Evolutionary conservation across 441 rosid species (phyloP).

Genomic region (Macaranga tanarius): DNA sequence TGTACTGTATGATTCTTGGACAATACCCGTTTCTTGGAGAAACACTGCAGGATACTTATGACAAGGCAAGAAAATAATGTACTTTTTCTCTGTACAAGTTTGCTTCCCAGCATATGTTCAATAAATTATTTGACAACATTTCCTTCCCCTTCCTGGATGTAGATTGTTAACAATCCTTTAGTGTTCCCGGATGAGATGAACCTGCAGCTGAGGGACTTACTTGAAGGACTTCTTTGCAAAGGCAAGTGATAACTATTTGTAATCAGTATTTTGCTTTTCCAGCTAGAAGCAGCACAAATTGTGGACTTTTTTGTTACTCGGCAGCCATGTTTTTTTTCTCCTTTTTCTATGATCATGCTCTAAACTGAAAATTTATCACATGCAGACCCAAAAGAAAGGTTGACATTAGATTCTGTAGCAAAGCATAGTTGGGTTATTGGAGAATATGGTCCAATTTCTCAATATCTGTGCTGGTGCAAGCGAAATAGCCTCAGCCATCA

Average conservation of each 20-base stretch:
- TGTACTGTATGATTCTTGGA: conserved; percentile 83
- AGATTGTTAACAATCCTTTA: conserved; percentile 81
- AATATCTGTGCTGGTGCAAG: conserved; percentile 77
- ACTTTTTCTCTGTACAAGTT: background rate
- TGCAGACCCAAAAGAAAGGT: conserved; percentile 70
- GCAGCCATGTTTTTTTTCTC: background rate
- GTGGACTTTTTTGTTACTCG: background rate
- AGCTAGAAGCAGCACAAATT: conserved; percentile 3
- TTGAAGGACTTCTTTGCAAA: conserved; percentile 91
- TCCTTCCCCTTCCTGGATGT: conserved; percentile 17
- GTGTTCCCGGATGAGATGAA: conserved; percentile 63
- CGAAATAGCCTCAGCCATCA: conserved; percentile 42
- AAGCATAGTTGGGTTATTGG: conserved; percentile 76
- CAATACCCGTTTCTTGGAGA: conserved; percentile 90
- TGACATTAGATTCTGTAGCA: conserved; percentile 66
- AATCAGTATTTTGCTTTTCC: background rate
- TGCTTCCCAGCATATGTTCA: background rate
- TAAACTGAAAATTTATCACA: conserved; percentile 13
- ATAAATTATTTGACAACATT: background rate
- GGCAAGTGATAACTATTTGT: conserved; percentile 40
- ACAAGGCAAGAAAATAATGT: conserved; percentile 55
- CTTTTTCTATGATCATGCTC: background rate
- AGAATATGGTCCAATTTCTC: conserved; percentile 62
- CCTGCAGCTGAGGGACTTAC: conserved; percentile 59
- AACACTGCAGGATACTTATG: conserved; percentile 88